A percentile compares a stretch with the other conserved stretches of the same genome.
Conservation (phyloP, 257 asterid species). For the Marsdenia floribunda region DNA sequence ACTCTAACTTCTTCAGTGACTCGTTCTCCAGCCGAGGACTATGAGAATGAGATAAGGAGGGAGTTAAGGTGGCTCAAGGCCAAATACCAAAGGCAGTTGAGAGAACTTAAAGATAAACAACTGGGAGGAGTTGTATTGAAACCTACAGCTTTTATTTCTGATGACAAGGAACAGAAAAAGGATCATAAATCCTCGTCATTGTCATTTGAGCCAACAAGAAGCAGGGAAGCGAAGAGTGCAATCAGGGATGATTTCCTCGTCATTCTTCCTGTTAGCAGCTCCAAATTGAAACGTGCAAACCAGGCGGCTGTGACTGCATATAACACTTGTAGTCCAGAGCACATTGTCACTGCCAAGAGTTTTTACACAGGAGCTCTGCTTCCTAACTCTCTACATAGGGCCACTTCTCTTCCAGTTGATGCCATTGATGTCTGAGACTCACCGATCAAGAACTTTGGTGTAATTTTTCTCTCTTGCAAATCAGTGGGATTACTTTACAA, state of each 20-base stretch:
- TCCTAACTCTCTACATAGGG: constrained; percentile 51
- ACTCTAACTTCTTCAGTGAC: constrained; percentile 23
- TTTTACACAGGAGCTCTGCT: constrained; percentile 42
- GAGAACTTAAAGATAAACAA: constrained; percentile 43
- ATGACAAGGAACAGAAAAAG: constrained; percentile 16
- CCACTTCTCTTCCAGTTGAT: constrained; percentile 64
- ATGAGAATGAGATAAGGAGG: constrained; percentile 42
- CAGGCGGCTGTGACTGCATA: constrained; percentile 27
- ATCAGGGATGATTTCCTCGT: constrained; percentile 21
- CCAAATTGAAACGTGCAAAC: constrained; percentile 21
- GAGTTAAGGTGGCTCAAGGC: constrained; percentile 71
- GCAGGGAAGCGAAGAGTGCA: constrained; percentile 17
- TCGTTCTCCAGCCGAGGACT: constrained; percentile 19
- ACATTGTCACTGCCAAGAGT: constrained; percentile 46
- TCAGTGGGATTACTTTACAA: not conserved
- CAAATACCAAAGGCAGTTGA: constrained; percentile 51
- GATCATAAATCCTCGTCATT: not conserved
- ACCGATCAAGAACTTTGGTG: not conserved
- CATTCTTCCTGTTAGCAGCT: constrained; percentile 12
- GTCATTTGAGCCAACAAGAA: not conserved
- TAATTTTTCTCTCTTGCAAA: not conserved
- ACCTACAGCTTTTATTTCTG: constrained; percentile 12
- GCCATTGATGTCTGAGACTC: constrained; percentile 45
- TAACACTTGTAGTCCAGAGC: constrained; percentile 48
- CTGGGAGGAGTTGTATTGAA: constrained; percentile 30